Evolutionary conservation across 2,329 filamentous ascomycete genomes (phyloP).

Genomic region (Aspergillus oerlinghausenensis): DNA sequence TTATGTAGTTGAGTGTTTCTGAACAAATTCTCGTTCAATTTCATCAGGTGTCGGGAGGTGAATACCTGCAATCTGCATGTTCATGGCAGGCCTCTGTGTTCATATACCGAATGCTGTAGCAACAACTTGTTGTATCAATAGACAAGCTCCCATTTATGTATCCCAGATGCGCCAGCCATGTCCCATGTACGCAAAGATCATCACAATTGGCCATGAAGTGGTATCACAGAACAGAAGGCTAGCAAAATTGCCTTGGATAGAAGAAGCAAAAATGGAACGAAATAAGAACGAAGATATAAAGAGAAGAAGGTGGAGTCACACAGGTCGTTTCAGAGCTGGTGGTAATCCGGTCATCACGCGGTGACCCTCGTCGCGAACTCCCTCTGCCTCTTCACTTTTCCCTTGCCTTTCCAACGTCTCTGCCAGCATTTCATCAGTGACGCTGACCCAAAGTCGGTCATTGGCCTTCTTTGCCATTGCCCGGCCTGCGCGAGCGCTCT

Average conservation of each 20-base stretch:
- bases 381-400: slow-evolving; percentile 50
- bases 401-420: slow-evolving; percentile 71
- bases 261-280: slow-evolving; percentile 3
- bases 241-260: background rate
- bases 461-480: slow-evolving; percentile 66
- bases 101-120: background rate
- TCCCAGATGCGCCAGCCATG: slow-evolving; percentile 16
- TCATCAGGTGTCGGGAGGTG: background rate
- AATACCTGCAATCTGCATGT: background rate
- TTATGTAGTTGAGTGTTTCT: background rate
- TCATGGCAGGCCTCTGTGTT: background rate
- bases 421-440: slow-evolving; percentile 72
- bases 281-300: background rate
- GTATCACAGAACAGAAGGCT: slow-evolving; percentile 1
- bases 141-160: background rate
- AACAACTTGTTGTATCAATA: background rate
- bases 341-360: slow-evolving; percentile 36
- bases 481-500: slow-evolving; percentile 66
- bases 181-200: slow-evolving; percentile 18
- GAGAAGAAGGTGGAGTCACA: slow-evolving; percentile 5
- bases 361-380: slow-evolving; percentile 43
- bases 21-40: background rate
- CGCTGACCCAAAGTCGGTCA: slow-evolving; percentile 72
- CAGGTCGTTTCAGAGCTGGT: slow-evolving; percentile 29
- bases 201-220: background rate